Base-by-base conservation (phyloP, 202 grass and related monocot species). In the Panicum virgatum region DNA sequence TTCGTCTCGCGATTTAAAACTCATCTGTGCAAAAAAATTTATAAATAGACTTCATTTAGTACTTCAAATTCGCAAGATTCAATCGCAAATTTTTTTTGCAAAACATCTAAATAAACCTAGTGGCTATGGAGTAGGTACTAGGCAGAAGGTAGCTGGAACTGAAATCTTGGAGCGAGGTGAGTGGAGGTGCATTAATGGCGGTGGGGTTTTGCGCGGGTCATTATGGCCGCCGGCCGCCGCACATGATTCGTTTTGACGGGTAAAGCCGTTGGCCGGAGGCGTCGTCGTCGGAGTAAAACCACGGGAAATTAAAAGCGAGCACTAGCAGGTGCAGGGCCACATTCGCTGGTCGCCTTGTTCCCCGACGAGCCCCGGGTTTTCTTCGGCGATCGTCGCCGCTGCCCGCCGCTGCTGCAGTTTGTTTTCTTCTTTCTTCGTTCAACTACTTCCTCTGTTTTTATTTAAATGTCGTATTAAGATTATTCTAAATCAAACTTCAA, bases 221-320 rank as follows among this genome's bases (percentile, higher is more conserved):
- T 3, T 34, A 56, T 40, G 40, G 77, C 60, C 60, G 29, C 57
- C 61, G 40, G 40, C 60, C 60, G 29, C 57, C 61, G 40, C 47
- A 82, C 69, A 75, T 74, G 83, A 83, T 90, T 86, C 82, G 62
- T 38, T 83, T 85, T 73, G 75, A 87, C 88, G 69, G 88, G 80
- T 90, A 90, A 87, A 87, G 80, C 69, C 62, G 88, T 90, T 85
- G 65, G 34, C 13, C 27, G 40, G 36, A 8, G 20, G 22, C 43
- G 67, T 48, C 45, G 44, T 50, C 69, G 72, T 47, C 74, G 60
- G 82, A 77, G 87, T 86, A 67, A 82, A 82, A 67, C 48, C 60
- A 44, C 76, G 52, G 43, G 40, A 78, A 89, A 78, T 18, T 46
- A 14, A 15, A 85, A 82, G 27, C 32, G 32, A 4, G 32, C 32